Conservation (phyloP, 768 basidiomycete species). For the Phallus indusiatus region DNA sequence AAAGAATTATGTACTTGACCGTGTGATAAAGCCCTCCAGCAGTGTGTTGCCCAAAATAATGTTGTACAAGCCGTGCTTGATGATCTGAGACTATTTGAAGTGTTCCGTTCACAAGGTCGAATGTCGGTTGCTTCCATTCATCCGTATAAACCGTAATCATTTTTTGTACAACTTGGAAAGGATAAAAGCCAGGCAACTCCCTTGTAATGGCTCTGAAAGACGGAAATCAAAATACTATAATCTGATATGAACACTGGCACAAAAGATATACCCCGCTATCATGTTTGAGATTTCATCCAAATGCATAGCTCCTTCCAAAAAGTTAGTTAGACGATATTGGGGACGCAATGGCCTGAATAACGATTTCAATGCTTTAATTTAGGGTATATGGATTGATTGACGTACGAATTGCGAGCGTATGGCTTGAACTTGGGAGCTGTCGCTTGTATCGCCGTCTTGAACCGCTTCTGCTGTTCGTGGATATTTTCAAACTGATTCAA, state of each 20-base stretch:
- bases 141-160: slow-evolving; percentile 6
- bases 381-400: not conserved
- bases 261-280: slow-evolving; percentile 35
- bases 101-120: slow-evolving; percentile 33
- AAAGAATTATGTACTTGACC: slow-evolving; percentile 32
- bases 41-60: slow-evolving; percentile 44
- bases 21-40: slow-evolving; percentile 43
- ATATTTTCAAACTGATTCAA: slow-evolving; percentile 31
- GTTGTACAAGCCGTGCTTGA: slow-evolving; percentile 32
- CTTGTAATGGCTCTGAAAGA: not conserved
- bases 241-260: not conserved
- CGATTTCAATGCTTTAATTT: no score
- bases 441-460: slow-evolving; percentile 35
- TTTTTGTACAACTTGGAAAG: slow-evolving; percentile 1
- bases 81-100: slow-evolving; percentile 29
- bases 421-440: slow-evolving; percentile 56
- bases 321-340: not conserved
- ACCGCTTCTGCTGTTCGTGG: slow-evolving; percentile 36
- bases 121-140: slow-evolving; percentile 27
- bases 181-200: slow-evolving; percentile 6
- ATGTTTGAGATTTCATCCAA: slow-evolving; percentile 42
- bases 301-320: slow-evolving; percentile 24
- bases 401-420: slow-evolving; percentile 21
- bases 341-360: no score
- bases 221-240: not conserved